phyloP scores from a whole-genome alignment of 2,329 filamentous ascomycete genomes.

The Colletotrichum sidae region DNA sequence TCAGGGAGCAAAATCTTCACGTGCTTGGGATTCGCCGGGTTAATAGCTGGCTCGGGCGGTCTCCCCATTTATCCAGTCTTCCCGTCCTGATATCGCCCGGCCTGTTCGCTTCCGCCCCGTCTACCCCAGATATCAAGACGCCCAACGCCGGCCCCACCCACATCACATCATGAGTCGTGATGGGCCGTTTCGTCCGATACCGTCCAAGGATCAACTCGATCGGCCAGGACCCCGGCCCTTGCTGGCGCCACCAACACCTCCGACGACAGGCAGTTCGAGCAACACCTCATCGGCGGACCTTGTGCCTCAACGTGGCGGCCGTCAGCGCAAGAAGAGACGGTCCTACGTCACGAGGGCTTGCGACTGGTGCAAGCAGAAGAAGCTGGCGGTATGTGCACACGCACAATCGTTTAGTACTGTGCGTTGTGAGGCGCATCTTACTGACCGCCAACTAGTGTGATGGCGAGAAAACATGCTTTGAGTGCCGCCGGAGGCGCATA shows the following conservation, averaged over 20 bases:
- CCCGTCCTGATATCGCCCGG: not conserved
- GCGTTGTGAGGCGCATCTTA: not conserved
- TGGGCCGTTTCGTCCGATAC: not conserved
- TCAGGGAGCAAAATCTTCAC: no score
- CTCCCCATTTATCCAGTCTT: no score
- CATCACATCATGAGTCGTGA: not conserved
- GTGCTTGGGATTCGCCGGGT: no score
- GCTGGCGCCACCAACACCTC: not conserved
- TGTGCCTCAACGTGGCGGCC: not conserved
- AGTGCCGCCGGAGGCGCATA: not conserved
- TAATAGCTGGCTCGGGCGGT: no score
- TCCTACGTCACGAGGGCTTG: slow-evolving; percentile 6
- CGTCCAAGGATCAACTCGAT: not conserved
- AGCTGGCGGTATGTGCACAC: slow-evolving; percentile 3
- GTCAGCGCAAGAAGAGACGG: not conserved
- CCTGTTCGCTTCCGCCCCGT: not conserved
- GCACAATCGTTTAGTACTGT: not conserved
- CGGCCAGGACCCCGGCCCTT: not conserved
- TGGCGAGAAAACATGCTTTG: not conserved
- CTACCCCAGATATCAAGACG: not conserved
- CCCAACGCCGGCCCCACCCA: not conserved
- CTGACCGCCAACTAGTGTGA: slow-evolving; percentile 6
- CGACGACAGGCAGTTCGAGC: not conserved
- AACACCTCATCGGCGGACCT: no score
- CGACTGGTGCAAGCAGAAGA: slow-evolving; percentile 7